Percentiles rank a stretch among this genome's conserved stretches.
phyloP scores from a whole-genome alignment of 805 yeast species.

The Candida ficus region DNA sequence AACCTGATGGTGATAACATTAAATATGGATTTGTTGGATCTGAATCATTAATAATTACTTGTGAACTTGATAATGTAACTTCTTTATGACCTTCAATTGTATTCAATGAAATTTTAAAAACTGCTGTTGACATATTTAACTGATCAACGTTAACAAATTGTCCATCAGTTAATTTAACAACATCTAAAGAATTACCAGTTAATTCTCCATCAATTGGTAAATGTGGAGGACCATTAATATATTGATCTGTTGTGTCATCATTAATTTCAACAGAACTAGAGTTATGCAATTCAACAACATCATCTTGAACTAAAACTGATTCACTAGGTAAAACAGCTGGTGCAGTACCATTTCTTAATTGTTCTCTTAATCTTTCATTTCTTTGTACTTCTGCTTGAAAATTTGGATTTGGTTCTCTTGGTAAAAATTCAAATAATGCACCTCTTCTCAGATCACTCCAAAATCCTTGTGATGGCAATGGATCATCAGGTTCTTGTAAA shows the following conservation, averaged over 20 bases:
- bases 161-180: constrained; percentile 19
- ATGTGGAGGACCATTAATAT: constrained; percentile 1
- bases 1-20: constrained; percentile 25
- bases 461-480: constrained; percentile 14
- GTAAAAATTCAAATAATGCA: constrained; percentile 25
- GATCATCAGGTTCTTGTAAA: constrained; percentile 16
- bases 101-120: constrained; percentile 14
- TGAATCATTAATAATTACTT: constrained; percentile 22
- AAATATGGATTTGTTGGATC: constrained; percentile 22
- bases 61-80: constrained; percentile 21
- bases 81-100: constrained; percentile 11
- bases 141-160: constrained; percentile 20
- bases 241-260: neutral
- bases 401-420: constrained; percentile 26
- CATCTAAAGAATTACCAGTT: constrained; percentile 20
- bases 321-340: neutral
- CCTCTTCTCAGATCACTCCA: constrained; percentile 27
- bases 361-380: constrained; percentile 20
- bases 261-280: neutral
- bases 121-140: constrained; percentile 5
- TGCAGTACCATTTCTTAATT: constrained; percentile 10
- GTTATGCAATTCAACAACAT: neutral
- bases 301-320: constrained; percentile 4
- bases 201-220: constrained; percentile 15
- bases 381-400: constrained; percentile 23